phyloP scores from a whole-genome alignment of 2,329 filamentous ascomycete species.

The Aspergillus oerlinghausenensis region DNA sequence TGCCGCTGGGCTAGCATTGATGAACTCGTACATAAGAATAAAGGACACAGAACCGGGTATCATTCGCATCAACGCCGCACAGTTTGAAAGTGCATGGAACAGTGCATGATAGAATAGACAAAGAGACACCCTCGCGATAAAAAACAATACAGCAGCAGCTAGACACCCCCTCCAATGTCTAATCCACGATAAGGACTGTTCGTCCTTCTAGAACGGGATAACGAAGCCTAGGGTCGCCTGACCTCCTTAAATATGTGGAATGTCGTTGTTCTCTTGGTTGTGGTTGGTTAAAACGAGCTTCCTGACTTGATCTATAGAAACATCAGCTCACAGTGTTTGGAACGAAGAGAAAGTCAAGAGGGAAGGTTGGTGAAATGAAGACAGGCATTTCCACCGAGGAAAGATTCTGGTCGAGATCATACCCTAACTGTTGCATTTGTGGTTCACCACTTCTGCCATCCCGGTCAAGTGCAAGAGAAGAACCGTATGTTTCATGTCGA shows the following conservation, averaged over 20 bases:
- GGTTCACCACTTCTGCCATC: conserved; percentile 12
- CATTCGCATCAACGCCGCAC: conserved; percentile 4
- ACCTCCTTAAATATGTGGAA: conserved; percentile 20
- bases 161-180: not conserved
- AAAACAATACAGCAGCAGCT: not conserved
- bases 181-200: conserved; percentile 28
- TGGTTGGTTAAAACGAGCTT: conserved; percentile 15
- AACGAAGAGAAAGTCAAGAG: not conserved
- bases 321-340: conserved; percentile 5
- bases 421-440: conserved; percentile 17
- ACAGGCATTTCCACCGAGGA: not conserved
- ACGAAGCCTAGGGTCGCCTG: conserved; percentile 15
- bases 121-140: not conserved
- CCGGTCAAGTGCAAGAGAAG: conserved; percentile 11
- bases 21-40: conserved; percentile 4
- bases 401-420: conserved; percentile 11
- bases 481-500: conserved; percentile 1
- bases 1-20: conserved; percentile 1
- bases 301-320: conserved; percentile 10
- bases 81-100: not conserved
- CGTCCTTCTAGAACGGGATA: conserved; percentile 19
- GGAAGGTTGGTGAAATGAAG: not conserved
- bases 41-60: conserved; percentile 21
- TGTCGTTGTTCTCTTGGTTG: conserved; percentile 18
- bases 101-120: not conserved